Conservation (phyloP, 495 filamentous ascomycete genomes). For the Penicillium alfredii region DNA sequence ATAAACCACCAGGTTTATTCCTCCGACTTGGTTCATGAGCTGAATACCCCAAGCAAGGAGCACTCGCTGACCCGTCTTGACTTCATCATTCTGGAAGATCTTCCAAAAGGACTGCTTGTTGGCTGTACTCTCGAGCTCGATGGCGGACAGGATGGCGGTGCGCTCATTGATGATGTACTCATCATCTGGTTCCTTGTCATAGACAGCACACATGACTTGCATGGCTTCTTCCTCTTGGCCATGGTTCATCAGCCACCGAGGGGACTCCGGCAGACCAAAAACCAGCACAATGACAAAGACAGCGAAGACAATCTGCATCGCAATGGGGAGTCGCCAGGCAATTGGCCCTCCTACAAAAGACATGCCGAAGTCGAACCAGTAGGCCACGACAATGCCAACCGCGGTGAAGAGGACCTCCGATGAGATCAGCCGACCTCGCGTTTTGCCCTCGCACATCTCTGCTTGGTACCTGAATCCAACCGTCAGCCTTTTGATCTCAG, state of each 20-base stretch:
- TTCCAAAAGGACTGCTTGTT: conserved; percentile 39
- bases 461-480: conserved; percentile 27
- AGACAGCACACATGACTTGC: conserved; percentile 47
- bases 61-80: conserved; percentile 49
- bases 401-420: conserved; percentile 40
- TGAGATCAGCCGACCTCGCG: conserved; percentile 40
- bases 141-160: conserved; percentile 40
- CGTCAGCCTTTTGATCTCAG: background rate
- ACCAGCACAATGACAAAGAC: conserved; percentile 34
- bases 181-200: conserved; percentile 35
- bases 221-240: conserved; percentile 44
- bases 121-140: conserved; percentile 38
- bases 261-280: conserved; percentile 39
- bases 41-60: conserved; percentile 47
- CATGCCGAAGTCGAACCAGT: conserved; percentile 48
- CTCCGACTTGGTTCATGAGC: conserved; percentile 45
- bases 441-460: conserved; percentile 38
- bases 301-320: conserved; percentile 41
- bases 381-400: conserved; percentile 38
- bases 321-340: conserved; percentile 45
- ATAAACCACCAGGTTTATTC: conserved; percentile 50
- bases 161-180: conserved; percentile 41
- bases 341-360: conserved; percentile 33
- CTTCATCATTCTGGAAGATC: conserved; percentile 44
- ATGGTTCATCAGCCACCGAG: conserved; percentile 40